Evolutionary conservation across 2,329 filamentous ascomycete genomes (phyloP).

Genomic region (Periconia sp.): DNA sequence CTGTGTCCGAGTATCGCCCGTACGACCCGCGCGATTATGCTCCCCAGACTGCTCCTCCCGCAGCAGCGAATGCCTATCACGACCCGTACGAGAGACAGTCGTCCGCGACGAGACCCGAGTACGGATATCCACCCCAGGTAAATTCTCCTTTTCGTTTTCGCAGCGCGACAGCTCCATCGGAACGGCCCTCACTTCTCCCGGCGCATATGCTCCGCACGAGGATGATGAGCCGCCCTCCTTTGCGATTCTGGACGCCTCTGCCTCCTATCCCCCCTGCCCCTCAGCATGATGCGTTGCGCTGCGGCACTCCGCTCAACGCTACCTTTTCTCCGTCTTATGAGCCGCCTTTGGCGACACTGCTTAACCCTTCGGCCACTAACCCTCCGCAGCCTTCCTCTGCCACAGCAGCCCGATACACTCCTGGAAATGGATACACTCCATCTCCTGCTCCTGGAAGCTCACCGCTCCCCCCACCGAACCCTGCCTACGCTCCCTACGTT

Average conservation of each 20-base stretch:
- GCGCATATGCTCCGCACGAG: constrained; percentile 22
- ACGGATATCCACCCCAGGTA: constrained; percentile 40
- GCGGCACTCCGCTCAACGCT: constrained; percentile 32
- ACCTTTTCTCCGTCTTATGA: constrained; percentile 38
- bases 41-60: constrained; percentile 15
- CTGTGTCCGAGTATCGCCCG: constrained; percentile 34
- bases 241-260: constrained; percentile 18
- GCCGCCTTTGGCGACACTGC: constrained; percentile 37
- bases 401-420: constrained; percentile 33
- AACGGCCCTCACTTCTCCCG: constrained; percentile 22
- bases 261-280: constrained; percentile 18
- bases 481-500: constrained; percentile 32
- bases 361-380: constrained; percentile 37
- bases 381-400: constrained; percentile 31
- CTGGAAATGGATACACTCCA: constrained; percentile 33
- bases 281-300: constrained; percentile 20
- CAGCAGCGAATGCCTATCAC: constrained; percentile 8
- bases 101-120: constrained; percentile 27
- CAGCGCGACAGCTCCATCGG: constrained; percentile 28
- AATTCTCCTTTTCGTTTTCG: constrained; percentile 35
- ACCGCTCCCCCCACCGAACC: constrained; percentile 24
- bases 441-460: constrained; percentile 20
- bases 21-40: constrained; percentile 41
- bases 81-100: constrained; percentile 23
- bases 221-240: constrained; percentile 23